These are phyloP conservation scores for Abelmoschus esculentus DNA, from an alignment of 345 rosid species.

Conservation along the genomic window DNA sequence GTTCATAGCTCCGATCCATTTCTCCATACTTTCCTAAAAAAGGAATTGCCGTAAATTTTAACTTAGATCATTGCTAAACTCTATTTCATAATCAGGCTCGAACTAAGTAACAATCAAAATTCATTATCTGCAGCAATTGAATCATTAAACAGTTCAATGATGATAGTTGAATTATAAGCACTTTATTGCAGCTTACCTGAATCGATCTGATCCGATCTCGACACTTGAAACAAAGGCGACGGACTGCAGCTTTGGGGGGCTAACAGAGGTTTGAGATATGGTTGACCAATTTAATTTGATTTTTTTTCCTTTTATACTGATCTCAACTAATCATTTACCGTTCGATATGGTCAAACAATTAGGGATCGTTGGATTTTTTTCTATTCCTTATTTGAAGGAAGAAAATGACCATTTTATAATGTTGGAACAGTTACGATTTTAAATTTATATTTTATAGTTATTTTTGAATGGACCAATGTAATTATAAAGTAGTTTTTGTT, in stretches of 20 bases:
- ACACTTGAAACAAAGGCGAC: neutral
- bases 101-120: neutral
- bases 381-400: neutral
- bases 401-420: no score
- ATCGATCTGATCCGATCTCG: neutral
- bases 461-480: no score
- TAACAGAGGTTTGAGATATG: no score
- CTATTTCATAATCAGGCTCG: neutral
- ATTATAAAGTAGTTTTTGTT: no score
- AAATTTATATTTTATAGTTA: no score
- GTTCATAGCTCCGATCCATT: neutral
- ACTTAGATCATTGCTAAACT: neutral
- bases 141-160: neutral
- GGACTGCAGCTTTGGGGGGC: neutral
- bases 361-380: neutral
- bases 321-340: no score
- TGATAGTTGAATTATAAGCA: neutral
- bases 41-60: no score
- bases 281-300: neutral
- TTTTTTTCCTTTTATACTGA: neutral
- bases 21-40: neutral
- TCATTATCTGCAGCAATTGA: neutral
- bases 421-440: no score
- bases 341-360: neutral
- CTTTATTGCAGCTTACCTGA: neutral